phyloP scores from a whole-genome alignment of 176 grass and related monocot genomes.

The Aegilops bicornis region DNA sequence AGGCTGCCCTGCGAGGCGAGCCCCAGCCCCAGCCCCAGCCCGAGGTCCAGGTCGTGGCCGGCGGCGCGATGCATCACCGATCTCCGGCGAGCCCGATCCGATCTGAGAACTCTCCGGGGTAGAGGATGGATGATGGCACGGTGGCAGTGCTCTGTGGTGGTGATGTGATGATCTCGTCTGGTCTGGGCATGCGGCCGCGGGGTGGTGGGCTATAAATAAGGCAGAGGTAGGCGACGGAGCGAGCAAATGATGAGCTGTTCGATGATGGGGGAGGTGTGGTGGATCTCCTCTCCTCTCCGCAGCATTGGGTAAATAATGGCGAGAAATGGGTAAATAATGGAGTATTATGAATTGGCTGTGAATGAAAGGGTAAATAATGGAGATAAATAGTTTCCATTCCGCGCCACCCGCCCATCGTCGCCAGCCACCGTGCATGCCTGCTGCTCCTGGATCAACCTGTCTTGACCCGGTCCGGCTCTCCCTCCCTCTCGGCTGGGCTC shows the following conservation, averaged over 20 bases:
- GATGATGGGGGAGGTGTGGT: background rate
- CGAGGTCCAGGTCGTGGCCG: slow-evolving; percentile 47
- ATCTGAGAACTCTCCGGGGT: background rate
- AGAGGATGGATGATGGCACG: no score
- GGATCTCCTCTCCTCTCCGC: background rate
- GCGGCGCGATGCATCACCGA: slow-evolving; percentile 43
- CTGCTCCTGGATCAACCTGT: background rate
- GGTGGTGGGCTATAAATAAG: slow-evolving; percentile 53
- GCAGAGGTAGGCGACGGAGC: background rate
- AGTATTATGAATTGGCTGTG: no score
- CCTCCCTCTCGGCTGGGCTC: background rate
- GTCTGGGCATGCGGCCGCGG: slow-evolving; percentile 7
- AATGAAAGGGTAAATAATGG: no score
- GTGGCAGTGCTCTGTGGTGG: no score
- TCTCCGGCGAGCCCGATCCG: background rate
- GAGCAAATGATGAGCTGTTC: slow-evolving; percentile 59
- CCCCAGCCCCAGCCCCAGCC: slow-evolving; percentile 52
- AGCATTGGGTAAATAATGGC: background rate
- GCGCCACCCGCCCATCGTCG: background rate
- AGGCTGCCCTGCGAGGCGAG: slow-evolving; percentile 60
- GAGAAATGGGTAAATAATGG: no score
- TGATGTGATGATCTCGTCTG: background rate
- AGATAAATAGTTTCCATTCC: background rate
- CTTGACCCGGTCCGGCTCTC: background rate
- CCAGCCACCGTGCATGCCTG: background rate